Evolutionary conservation across 2,329 filamentous ascomycete genomes (phyloP).

Genomic region (Phaeosphaeria sp.): DNA sequence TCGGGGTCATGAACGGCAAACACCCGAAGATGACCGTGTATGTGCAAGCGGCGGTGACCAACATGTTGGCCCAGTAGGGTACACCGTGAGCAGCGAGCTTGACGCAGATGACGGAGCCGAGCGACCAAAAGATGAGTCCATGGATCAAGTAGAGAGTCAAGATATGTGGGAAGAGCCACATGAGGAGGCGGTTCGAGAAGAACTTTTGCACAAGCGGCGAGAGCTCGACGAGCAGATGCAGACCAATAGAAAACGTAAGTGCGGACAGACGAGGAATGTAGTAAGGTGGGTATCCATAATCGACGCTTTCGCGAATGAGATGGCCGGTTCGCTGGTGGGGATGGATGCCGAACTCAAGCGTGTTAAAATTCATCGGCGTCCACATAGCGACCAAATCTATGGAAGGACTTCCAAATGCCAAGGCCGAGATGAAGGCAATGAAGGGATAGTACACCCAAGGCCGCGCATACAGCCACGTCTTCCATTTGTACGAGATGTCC

Average conservation of each 20-base stretch:
- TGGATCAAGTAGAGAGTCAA: slow-evolving; percentile 55
- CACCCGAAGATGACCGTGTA: slow-evolving; percentile 32
- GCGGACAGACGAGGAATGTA: slow-evolving; percentile 50
- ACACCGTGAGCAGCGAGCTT: slow-evolving; percentile 26
- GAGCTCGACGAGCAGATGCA: slow-evolving; percentile 37
- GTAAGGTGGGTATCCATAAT: slow-evolving; percentile 48
- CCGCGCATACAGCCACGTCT: slow-evolving; percentile 42
- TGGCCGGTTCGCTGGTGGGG: slow-evolving; percentile 46
- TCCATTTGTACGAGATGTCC: slow-evolving; percentile 52
- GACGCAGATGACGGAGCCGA: slow-evolving; percentile 33
- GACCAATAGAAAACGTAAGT: slow-evolving; percentile 42
- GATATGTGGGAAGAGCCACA: slow-evolving; percentile 51
- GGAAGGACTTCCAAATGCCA: slow-evolving; percentile 25
- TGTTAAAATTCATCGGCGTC: slow-evolving; percentile 40
- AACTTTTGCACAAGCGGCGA: slow-evolving; percentile 45
- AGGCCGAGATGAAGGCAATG: slow-evolving; percentile 25
- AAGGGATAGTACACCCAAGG: slow-evolving; percentile 44
- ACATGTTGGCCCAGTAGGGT: slow-evolving; percentile 37
- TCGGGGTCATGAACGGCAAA: slow-evolving; percentile 37
- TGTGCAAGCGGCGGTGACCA: slow-evolving; percentile 31
- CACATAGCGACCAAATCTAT: slow-evolving; percentile 40
- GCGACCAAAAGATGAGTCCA: slow-evolving; percentile 52
- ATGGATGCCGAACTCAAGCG: slow-evolving; percentile 49
- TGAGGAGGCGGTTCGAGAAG: slow-evolving; percentile 45
- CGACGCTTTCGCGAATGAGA: slow-evolving; percentile 35